Evolutionary conservation across 306 rosid species (phyloP).

Genomic region (Adenanthera pavonina): DNA sequence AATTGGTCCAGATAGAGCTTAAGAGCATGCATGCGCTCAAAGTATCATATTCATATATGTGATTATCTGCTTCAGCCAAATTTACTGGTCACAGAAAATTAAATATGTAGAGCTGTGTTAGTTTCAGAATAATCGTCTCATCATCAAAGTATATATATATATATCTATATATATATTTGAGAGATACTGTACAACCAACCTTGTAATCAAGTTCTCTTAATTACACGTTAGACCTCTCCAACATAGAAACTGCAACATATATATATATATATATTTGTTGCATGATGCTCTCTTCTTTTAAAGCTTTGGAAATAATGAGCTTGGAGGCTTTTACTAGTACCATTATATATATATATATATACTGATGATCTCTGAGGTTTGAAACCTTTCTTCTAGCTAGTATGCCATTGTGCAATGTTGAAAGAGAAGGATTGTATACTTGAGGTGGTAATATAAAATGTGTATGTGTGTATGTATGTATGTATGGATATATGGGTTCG

Average conservation of each 20-base stretch:
- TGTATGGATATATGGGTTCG: not conserved
- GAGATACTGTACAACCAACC: constrained; percentile 36
- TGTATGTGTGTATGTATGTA: not conserved
- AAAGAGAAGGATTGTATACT: not conserved
- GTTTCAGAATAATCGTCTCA: constrained; percentile 35
- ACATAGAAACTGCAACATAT: not conserved
- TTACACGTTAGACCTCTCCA: constrained; percentile 13
- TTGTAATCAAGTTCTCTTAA: constrained; percentile 27
- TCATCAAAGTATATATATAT: constrained; percentile 1
- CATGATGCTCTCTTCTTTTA: not conserved
- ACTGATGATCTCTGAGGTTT: constrained; percentile 2
- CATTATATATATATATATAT: not conserved
- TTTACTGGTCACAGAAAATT: constrained; percentile 6
- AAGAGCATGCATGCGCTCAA: not conserved
- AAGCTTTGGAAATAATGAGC: constrained; percentile 10
- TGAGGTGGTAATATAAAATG: not conserved
- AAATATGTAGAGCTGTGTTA: not conserved
- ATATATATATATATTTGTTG: not conserved
- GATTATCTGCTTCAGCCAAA: constrained; percentile 5
- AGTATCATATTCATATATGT: not conserved
- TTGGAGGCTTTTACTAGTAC: not conserved
- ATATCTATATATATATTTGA: constrained; percentile 15
- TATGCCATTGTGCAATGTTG: not conserved
- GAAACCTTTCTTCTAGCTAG: not conserved
- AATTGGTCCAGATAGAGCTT: constrained; percentile 8